phyloP scores from a whole-genome alignment of 1,284 basidiomycete species.

The Ustilago hordei region DNA sequence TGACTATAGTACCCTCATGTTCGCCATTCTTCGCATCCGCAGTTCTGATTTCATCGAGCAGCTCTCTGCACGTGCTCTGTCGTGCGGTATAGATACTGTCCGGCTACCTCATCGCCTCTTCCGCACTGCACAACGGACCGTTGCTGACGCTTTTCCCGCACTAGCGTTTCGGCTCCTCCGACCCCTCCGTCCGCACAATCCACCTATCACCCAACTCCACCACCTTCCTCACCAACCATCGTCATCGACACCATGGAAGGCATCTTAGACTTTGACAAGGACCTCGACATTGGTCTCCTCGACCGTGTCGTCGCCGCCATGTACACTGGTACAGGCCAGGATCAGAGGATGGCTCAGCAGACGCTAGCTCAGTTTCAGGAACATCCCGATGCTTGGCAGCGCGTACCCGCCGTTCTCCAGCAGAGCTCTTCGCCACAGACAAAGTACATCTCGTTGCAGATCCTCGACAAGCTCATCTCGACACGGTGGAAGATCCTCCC shows the following conservation, averaged over 20 bases:
- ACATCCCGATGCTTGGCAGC: conserved; percentile 96
- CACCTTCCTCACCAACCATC: neutral
- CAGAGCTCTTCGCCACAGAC: conserved; percentile 86
- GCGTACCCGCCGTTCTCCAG: conserved; percentile 94
- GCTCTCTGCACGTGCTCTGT: conserved; percentile 15
- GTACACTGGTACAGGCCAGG: conserved; percentile 62
- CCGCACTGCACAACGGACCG: neutral
- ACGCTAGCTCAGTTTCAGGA: conserved; percentile 84
- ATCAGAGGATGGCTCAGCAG: conserved; percentile 67
- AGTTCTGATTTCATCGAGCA: neutral
- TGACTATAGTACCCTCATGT: neutral
- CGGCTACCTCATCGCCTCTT: neutral
- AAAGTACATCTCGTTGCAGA: conserved; percentile 74
- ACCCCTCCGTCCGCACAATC: neutral
- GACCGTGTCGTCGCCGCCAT: conserved; percentile 67
- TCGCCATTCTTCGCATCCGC: neutral
- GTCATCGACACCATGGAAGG: conserved; percentile 46
- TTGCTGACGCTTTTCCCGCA: conserved; percentile 11
- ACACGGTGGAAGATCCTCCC: conserved; percentile 97
- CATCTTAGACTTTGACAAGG: conserved; percentile 67
- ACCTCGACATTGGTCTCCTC: conserved; percentile 66
- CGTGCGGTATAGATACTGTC: conserved; percentile 5
- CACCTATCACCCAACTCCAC: neutral
- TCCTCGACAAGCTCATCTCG: conserved; percentile 78
- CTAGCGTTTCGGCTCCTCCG: neutral